Evolutionary conservation across 78 protist genomes (phyloP), one percentile per base, ranked within the genome.

Genomic region (Dictyostelium capitatum): DNA sequence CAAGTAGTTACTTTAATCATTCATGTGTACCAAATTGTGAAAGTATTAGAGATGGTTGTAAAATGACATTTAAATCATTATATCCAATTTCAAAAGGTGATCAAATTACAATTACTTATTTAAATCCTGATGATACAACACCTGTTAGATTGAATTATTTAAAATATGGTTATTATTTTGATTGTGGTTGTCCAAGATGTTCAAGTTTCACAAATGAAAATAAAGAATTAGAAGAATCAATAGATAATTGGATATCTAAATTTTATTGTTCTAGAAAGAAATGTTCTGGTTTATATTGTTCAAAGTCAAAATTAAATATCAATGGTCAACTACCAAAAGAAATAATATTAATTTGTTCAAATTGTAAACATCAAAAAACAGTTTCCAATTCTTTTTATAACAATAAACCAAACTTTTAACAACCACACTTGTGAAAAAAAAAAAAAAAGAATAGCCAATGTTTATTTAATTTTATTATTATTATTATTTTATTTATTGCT

Each of bases 131-230:
- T 54, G 17, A 32, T 48, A 11, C 93, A 17, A 20, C 25, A 3
- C 54, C 77, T 15, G 28, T 28, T 5, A 64, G 93, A 77, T 20
- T 67, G 30, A 17, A 25, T 9, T 50, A 87, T 77, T 64, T 87
- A 67, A 59, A 53, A 28, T 72, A 12, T 17, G 67, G 57, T 37
- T 87, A 87, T 69, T 87, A 70, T n/a, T 87, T 87, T 54, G 23
- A 41, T 43, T 87, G 93, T 80, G 69, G 83, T 14, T 87, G 93
- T 77, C 46, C n/a, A 47, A 74, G 93, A 64, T 87, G 93, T 87
- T 62, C 70, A 11, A 11, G 43, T 9, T 19, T n/a, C 23, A n/a
- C 0, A 11, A 37, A 54, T 9, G 79, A 48, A 46, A 57, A 23
- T 46, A 41, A 37, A 4, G 62, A 64, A 23, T 28, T 56, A 30